These are phyloP conservation scores for Teunomyces gatunensis DNA, from an alignment of 805 yeast genomes.

Conservation along the genomic window DNA sequence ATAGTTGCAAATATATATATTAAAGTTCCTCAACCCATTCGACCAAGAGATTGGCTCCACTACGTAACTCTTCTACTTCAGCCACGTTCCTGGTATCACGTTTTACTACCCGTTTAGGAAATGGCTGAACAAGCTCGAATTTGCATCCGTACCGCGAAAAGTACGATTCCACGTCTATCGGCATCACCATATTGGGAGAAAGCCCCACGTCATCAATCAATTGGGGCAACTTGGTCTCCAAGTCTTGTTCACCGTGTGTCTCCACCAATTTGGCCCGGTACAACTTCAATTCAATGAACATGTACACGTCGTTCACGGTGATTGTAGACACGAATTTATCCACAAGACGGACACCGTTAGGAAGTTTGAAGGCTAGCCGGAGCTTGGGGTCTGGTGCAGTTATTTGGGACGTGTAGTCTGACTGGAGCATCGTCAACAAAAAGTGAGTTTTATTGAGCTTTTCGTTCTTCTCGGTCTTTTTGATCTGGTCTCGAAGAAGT, in stretches of 20 bases:
- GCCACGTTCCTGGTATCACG: not conserved
- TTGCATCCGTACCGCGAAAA: slow-evolving; percentile 23
- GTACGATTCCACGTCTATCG: slow-evolving; percentile 18
- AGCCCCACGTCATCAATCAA: not conserved
- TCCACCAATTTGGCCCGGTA: slow-evolving; percentile 6
- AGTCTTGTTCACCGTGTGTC: slow-evolving; percentile 7
- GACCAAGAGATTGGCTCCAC: slow-evolving; percentile 39
- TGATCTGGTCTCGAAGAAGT: slow-evolving; percentile 49
- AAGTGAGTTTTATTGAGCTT: slow-evolving; percentile 3
- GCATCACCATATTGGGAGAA: not conserved
- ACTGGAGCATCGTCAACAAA: not conserved
- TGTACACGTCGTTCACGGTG: slow-evolving; percentile 47
- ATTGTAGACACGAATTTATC: slow-evolving; percentile 40
- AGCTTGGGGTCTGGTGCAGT: not conserved
- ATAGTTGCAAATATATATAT: not conserved
- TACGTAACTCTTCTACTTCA: slow-evolving; percentile 16
- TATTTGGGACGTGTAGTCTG: not conserved
- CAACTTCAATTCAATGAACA: slow-evolving; percentile 46
- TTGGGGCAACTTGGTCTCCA: slow-evolving; percentile 11
- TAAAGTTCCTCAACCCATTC: slow-evolving; percentile 25
- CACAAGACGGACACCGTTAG: slow-evolving; percentile 50
- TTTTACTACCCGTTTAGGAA: slow-evolving; percentile 34
- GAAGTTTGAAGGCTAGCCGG: slow-evolving; percentile 51
- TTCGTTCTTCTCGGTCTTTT: slow-evolving; percentile 42
- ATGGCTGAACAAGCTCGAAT: slow-evolving; percentile 42